Conservation (phyloP, 2,329 filamentous ascomycete genomes). For the Penicillium sp. region DNA sequence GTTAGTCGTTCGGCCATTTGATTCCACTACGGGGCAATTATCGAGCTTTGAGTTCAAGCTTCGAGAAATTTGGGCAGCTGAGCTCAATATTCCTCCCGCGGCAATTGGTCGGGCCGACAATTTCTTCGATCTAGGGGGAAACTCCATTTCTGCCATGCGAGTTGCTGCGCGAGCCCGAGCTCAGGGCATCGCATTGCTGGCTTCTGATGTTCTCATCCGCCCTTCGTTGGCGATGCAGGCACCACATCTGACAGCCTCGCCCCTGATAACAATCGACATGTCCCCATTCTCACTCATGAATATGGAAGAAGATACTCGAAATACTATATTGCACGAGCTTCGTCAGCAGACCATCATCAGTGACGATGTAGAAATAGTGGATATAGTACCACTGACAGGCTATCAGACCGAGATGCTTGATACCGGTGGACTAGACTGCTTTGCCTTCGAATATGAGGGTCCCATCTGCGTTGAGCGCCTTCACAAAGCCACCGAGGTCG, state of each 20-base stretch:
- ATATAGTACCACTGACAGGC: not conserved
- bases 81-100: not conserved
- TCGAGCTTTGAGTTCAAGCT: not conserved
- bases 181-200: not conserved
- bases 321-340: not conserved
- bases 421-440: not conserved
- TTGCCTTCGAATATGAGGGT: not conserved
- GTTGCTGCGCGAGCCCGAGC: not conserved
- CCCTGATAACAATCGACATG: not conserved
- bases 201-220: not conserved
- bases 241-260: not conserved
- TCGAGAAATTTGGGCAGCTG: not conserved
- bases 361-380: not conserved
- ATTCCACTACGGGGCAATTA: not conserved
- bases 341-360: not conserved
- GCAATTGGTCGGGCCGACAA: not conserved
- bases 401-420: not conserved
- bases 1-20: not conserved
- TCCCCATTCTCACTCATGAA: not conserved
- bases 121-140: not conserved
- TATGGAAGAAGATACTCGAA: not conserved
- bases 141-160: not conserved
- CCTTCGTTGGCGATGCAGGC: not conserved
- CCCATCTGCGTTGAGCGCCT: not conserved
- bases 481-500: not conserved